Conservation (phyloP, 495 filamentous ascomycete genomes). For the Talaromyces wortmannii region DNA sequence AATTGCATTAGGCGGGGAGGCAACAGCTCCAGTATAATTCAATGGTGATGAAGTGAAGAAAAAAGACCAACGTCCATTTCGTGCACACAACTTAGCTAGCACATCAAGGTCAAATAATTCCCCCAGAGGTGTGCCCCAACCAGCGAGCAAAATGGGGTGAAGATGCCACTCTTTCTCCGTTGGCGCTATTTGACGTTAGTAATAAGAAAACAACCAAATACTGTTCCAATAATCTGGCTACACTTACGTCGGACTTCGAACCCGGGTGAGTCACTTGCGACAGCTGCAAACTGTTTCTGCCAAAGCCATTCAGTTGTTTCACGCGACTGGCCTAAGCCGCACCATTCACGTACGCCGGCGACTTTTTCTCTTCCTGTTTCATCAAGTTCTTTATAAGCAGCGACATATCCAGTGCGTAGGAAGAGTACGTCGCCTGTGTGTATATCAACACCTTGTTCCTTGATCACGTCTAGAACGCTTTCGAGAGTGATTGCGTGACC, state of each 20-base stretch:
- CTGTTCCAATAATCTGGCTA: not conserved
- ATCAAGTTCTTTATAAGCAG: not conserved
- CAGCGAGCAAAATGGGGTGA: conserved; percentile 7
- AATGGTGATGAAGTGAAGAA: conserved; percentile 8
- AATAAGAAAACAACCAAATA: not conserved
- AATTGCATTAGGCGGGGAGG: conserved; percentile 3
- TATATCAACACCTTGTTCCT: conserved; percentile 3
- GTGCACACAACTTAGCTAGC: conserved; percentile 2
- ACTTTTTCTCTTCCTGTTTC: not conserved
- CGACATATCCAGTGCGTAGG: conserved; percentile 5
- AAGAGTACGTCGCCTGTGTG: conserved; percentile 4
- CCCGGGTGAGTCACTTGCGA: conserved; percentile 2
- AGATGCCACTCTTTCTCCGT: not conserved
- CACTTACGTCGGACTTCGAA: conserved; percentile 1
- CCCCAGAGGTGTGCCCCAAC: conserved; percentile 11
- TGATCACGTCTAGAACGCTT: conserved; percentile 1
- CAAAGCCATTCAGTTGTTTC: conserved; percentile 6
- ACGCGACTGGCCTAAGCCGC: not conserved
- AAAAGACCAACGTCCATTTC: conserved; percentile 6
- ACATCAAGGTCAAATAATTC: conserved; percentile 10
- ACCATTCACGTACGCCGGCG: not conserved
- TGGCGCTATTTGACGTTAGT: not conserved
- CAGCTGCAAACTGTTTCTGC: conserved; percentile 7
- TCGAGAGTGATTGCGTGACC: not conserved
- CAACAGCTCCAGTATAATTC: conserved; percentile 1